A percentile compares a stretch with the other conserved stretches of the same genome.
phyloP scores from a whole-genome alignment of 2,329 filamentous ascomycete genomes.

The Xylariaceae sp. region DNA sequence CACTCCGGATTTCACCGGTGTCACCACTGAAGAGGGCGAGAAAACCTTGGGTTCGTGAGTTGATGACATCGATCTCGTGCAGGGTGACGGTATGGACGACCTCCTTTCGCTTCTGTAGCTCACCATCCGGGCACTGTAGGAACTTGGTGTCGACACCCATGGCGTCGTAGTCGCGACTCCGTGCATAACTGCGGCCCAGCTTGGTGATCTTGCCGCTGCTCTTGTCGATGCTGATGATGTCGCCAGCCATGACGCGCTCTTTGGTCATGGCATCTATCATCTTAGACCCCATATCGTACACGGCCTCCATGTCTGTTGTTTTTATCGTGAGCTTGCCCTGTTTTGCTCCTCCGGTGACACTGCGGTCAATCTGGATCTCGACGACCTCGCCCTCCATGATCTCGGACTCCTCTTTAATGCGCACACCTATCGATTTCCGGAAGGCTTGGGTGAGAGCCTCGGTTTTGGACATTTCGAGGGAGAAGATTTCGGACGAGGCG shows the following conservation, averaged over 20 bases:
- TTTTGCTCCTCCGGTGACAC: conserved; percentile 93
- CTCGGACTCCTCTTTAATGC: conserved; percentile 98
- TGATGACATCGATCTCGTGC: conserved; percentile 99
- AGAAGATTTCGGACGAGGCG: conserved; percentile 95
- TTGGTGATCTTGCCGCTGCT: conserved; percentile 97
- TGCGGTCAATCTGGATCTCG: conserved; percentile 96
- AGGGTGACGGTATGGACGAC: conserved; percentile 94
- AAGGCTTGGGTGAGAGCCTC: conserved; percentile 98
- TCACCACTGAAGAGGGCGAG: conserved; percentile 95
- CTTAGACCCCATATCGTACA: conserved; percentile 99
- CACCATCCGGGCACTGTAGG: conserved; percentile 93
- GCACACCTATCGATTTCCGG: conserved; percentile 94
- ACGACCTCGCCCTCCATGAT: conserved; percentile 99
- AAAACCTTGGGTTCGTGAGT: conserved; percentile 97
- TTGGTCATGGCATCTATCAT: conserved; percentile 99
- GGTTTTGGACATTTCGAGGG: conserved; percentile 98
- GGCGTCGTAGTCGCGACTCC: conserved; percentile 95
- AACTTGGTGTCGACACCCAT: conserved; percentile 99
- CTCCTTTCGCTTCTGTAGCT: conserved; percentile 95
- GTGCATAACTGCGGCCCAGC: conserved; percentile 88
- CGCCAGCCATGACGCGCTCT: conserved; percentile 96
- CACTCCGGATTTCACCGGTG: conserved; percentile 94
- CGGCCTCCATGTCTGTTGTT: conserved; percentile 98
- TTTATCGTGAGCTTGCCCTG: conserved; percentile 99
- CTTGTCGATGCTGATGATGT: conserved; percentile 98